Evolutionary conservation across 2,329 filamentous ascomycete species (phyloP), one percentile per base, ranked within the genome.

Genomic region (Calonectria fujianensis): DNA sequence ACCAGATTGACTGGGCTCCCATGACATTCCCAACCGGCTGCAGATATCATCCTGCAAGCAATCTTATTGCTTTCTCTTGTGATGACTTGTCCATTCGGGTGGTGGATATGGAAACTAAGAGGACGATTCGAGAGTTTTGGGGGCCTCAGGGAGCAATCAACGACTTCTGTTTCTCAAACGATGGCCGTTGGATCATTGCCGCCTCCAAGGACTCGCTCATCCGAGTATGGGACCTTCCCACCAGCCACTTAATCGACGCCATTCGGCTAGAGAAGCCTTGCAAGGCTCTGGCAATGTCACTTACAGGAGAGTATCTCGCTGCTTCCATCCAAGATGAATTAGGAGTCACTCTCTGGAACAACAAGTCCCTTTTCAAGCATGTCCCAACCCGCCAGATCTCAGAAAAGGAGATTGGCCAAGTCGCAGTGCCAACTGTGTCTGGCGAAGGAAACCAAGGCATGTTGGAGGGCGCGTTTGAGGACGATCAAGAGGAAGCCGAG

Each of bases 291-390:
- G 92, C 96, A 10, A 98, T 98, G 88, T 98, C 97, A 0, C 89
- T 90, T 1, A 98, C 95, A 0, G 97, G 96, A 18, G 97, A 99
- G 82, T 98, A 96, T 80, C 90, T 99, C n/a, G 97, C 97, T 4
- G 97, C 96, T 4, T 94, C 96, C 0, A 93, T 96, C 69, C 92
- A 95, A 69, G 94, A 94, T 72, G 92, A 93, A 76, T 91, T 98
- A 1, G 97, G 97, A 16, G 93, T 99, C n/a, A 93, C 95, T 79
- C 91, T 99, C 63, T 99, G 97, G 96, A 98, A 95, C 29, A 99
- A 99, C 85, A 95, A 95, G 82, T 94, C 94, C 0, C 88, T 98
- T 1, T 99, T 98, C 88, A 94, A 93, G 71, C 96, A 98, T 80
- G 92, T 98, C 0, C 93, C 96, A 0, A 97, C 96, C 1, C 90